Conservation (phyloP, 1,139 yeast genomes). For the Suhomyces terraborum region DNA sequence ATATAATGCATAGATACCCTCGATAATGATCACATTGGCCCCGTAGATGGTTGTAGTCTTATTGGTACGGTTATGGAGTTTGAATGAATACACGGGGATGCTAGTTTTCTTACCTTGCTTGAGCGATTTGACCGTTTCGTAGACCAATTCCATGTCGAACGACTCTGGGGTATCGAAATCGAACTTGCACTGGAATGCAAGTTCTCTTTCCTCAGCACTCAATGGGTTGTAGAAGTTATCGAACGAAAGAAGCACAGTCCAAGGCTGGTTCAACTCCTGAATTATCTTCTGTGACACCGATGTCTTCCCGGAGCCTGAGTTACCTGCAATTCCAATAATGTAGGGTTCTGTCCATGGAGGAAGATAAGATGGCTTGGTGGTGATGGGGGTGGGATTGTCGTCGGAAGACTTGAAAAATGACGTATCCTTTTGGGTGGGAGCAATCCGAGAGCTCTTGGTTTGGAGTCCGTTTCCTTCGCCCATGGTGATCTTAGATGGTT, state of each 20-base stretch:
- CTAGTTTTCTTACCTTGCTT: conserved; percentile 62
- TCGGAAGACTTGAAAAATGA: conserved; percentile 19
- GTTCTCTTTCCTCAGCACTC: conserved; percentile 55
- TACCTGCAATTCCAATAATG: conserved; percentile 92
- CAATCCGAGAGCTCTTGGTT: conserved; percentile 21
- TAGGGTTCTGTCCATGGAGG: conserved; percentile 98
- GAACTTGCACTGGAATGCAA: conserved; percentile 66
- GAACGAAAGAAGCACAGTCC: conserved; percentile 90
- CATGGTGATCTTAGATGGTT: conserved; percentile 1
- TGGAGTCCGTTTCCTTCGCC: background rate
- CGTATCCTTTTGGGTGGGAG: conserved; percentile 25
- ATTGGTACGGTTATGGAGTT: conserved; percentile 68
- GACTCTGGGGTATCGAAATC: conserved; percentile 90
- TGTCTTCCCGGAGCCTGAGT: conserved; percentile 94
- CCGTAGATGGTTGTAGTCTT: conserved; percentile 82
- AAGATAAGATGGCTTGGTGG: conserved; percentile 43
- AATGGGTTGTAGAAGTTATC: conserved; percentile 89
- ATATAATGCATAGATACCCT: conserved; percentile 85
- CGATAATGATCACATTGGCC: conserved; percentile 88
- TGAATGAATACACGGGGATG: conserved; percentile 86
- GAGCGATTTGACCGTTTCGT: conserved; percentile 61
- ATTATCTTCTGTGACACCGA: conserved; percentile 86
- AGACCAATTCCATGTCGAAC: conserved; percentile 73
- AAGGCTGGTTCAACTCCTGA: conserved; percentile 80
- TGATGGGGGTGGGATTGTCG: conserved; percentile 2